Conservation (phyloP, 148 eudicot species). For the Rhododendron griersonianum region DNA sequence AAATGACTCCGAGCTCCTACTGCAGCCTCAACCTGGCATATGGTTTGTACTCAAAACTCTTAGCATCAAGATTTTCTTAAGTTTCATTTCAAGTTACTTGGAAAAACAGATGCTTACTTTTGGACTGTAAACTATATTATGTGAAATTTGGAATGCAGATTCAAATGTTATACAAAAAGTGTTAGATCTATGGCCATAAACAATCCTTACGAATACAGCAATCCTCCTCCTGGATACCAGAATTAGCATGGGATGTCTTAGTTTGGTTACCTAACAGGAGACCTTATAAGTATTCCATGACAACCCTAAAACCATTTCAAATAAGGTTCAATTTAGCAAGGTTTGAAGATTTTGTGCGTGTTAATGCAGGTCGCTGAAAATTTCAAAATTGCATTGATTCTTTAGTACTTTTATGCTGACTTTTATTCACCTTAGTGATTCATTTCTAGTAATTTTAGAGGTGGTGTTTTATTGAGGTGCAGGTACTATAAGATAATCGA, state of each 20-base stretch:
- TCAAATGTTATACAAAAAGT: background rate
- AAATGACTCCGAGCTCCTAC: conserved; percentile 60
- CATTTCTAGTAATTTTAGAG: background rate
- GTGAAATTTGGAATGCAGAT: background rate
- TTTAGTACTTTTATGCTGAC: background rate
- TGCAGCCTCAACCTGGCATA: conserved; percentile 75
- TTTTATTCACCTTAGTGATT: background rate
- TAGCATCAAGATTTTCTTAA: background rate
- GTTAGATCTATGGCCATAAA: background rate
- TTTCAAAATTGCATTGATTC: background rate
- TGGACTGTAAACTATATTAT: no score
- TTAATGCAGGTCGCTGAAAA: background rate
- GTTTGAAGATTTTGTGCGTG: background rate
- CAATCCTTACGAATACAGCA: background rate
- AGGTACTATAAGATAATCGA: conserved; percentile 91
- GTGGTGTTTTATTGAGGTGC: conserved; percentile 15
- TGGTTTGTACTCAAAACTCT: conserved; percentile 41
- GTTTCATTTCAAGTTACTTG: background rate
- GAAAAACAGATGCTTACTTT: background rate
- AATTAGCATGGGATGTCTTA: background rate
- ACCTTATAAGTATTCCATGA: background rate
- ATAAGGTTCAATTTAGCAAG: background rate
- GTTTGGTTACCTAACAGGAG: background rate
- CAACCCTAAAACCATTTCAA: background rate
- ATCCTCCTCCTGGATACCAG: background rate